Evolutionary conservation across 495 filamentous ascomycete genomes (phyloP), one percentile per base, ranked within the genome.

Genomic region (Sphaerosporella brunnea): DNA sequence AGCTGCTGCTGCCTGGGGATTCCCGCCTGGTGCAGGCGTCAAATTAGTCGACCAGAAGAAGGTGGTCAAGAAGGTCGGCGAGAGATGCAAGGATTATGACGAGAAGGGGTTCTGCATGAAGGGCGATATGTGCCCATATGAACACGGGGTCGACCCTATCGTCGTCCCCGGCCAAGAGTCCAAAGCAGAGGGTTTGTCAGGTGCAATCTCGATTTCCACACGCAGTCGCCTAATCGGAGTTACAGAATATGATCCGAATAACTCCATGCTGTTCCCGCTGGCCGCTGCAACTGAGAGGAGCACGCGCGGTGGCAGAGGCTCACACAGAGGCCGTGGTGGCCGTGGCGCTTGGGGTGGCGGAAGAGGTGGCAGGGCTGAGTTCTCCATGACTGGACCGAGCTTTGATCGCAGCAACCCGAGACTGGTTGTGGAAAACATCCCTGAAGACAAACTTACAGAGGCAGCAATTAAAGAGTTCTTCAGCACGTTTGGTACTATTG

Each of bases 351-450:
- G 50, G 2, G 13, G 42, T 4, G 21, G 55, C 44, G 38, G 49
- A 20, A 47, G 61, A 13, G 51, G 51, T 4, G 49, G 47, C n/a
- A 35, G 62, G 13, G 50, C 59, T 3, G 52, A 59, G 32, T 47
- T 92, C 61, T 84, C 86, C 4, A 71, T 74, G 2, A 74, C 75
- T 48, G 81, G 86, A 0, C 82, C 83, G 0, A 80, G 78, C 36
- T 68, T 71, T 32, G 84, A 95, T 61, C 73, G 71, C 45, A 74
- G 73, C 0, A 80, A 82, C 47, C 84, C 76, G 1, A 79, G 81
- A 0, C 77, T 97, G 36, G 90, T 96, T 4, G 76, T 97, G 3
- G 87, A 95, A 54, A 79, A 86, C 51, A 95, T 97, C 28, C 90
- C 90, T 0, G 79, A 85, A 43, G 84, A 94, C 24, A 77, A 84